Evolutionary conservation across 345 rosid species (phyloP).

Genomic region (Sisymbrium altissimum): DNA sequence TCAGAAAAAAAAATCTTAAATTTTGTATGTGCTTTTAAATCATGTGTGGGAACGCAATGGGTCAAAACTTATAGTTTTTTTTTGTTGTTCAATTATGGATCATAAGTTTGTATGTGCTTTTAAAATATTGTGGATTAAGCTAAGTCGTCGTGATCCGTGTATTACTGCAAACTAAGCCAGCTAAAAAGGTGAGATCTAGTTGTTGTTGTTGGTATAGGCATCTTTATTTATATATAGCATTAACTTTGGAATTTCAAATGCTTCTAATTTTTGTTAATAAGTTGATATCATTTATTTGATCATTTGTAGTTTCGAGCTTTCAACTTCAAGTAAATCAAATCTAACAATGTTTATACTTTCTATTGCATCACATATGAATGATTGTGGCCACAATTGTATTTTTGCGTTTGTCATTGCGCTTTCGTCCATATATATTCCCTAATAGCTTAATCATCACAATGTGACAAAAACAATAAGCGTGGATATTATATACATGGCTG

Average conservation of each 20-base stretch:
- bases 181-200: constrained; percentile 7
- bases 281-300: neutral
- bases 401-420: too few relatives aligned
- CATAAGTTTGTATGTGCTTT: too few relatives aligned
- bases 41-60: constrained; percentile 1
- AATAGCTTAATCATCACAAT: neutral
- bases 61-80: neutral
- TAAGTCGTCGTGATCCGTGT: constrained; percentile 7
- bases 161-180: neutral
- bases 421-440: too few relatives aligned
- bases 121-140: neutral
- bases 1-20: neutral
- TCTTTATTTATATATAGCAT: neutral
- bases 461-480: neutral
- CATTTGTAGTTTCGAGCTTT: too few relatives aligned
- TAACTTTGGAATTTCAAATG: neutral
- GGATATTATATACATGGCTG: neutral
- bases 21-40: neutral
- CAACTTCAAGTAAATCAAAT: too few relatives aligned
- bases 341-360: too few relatives aligned
- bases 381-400: too few relatives aligned
- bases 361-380: too few relatives aligned
- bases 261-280: neutral
- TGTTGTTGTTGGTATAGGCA: neutral
- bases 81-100: too few relatives aligned